Evolutionary conservation across 140 eudicot species (phyloP).

Genomic region (Anethum foeniculum): DNA sequence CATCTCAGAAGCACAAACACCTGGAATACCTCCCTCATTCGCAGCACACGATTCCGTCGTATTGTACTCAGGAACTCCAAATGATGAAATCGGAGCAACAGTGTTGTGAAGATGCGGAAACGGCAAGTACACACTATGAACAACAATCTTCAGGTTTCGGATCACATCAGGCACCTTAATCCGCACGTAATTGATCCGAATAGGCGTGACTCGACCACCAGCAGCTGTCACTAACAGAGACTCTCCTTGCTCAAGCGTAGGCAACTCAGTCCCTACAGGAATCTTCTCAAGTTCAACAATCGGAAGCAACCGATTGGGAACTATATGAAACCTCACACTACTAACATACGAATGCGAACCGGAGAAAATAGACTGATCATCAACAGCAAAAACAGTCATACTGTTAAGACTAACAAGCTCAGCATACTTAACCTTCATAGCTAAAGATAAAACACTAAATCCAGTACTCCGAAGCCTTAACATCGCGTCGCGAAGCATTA

Average conservation of each 20-base stretch:
- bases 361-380: conserved; percentile 52
- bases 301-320: conserved; percentile 48
- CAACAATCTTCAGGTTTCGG: conserved; percentile 56
- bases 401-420: conserved; percentile 41
- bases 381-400: conserved; percentile 59
- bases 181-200: conserved; percentile 67
- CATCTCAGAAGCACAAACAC: conserved; percentile 26
- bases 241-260: conserved; percentile 57
- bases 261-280: conserved; percentile 35
- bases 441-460: conserved; percentile 48
- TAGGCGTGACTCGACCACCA: conserved; percentile 45
- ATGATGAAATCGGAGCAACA: background rate
- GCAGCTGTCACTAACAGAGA: conserved; percentile 59
- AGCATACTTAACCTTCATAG: conserved; percentile 48
- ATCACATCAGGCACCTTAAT: conserved; percentile 55
- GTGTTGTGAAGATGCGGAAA: conserved; percentile 59
- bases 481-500: conserved; percentile 69
- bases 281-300: conserved; percentile 52
- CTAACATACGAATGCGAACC: conserved; percentile 49
- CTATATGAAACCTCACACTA: conserved; percentile 55
- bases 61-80: conserved; percentile 20
- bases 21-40: conserved; percentile 17
- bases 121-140: conserved; percentile 62
- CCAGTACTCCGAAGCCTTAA: conserved; percentile 51
- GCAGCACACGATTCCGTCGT: conserved; percentile 24